Evolutionary conservation across 345 rosid species (phyloP).

Genomic region (Gossypium herbaceum): DNA sequence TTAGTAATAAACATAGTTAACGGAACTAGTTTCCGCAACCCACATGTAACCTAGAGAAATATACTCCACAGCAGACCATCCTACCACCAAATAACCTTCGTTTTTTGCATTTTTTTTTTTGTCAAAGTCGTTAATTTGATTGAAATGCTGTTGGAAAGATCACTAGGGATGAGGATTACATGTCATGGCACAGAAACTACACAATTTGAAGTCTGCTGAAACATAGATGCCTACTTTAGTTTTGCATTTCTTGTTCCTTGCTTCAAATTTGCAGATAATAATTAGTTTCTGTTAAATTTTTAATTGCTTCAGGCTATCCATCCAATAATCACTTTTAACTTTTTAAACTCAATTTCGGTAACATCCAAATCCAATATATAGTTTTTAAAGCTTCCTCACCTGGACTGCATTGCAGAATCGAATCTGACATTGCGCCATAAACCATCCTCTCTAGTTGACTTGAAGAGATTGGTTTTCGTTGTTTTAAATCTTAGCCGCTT

Average conservation of each 20-base stretch:
- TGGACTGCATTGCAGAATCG: neutral
- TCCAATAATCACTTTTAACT: neutral
- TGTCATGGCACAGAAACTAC: no score
- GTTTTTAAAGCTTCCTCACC: neutral
- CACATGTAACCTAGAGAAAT: no score
- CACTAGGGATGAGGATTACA: no score
- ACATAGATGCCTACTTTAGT: neutral
- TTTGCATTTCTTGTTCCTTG: neutral
- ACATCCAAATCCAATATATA: neutral
- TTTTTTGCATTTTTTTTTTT: no score
- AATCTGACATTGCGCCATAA: neutral
- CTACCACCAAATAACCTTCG: no score
- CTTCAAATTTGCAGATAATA: neutral
- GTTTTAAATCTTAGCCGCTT: neutral
- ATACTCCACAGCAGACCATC: no score
- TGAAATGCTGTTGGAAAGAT: no score
- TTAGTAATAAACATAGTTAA: no score
- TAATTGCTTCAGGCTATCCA: neutral
- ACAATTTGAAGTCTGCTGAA: no score
- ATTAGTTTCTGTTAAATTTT: neutral
- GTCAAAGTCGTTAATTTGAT: no score
- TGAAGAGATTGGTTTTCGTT: neutral
- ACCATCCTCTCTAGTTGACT: neutral
- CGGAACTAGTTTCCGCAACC: no score
- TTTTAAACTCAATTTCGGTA: neutral